These are phyloP conservation scores for Rhodotorula sp. DNA, from an alignment of 1,284 basidiomycete species.

Conservation along the genomic window DNA sequence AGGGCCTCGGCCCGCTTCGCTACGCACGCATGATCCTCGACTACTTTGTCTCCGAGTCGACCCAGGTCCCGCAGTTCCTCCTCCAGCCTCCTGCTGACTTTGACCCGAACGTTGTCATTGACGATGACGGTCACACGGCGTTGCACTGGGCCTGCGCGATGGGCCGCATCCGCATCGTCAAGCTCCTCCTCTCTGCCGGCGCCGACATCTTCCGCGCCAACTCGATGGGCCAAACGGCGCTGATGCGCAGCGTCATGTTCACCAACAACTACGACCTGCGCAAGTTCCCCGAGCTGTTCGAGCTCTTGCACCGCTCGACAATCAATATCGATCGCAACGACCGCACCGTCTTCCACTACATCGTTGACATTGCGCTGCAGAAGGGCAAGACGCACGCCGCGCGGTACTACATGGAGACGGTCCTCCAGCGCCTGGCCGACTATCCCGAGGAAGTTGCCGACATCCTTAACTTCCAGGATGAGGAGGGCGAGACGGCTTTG, in stretches of 20 bases:
- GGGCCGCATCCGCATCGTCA: constrained; percentile 95
- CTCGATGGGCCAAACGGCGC: constrained; percentile 90
- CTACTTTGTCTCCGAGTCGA: constrained; percentile 98
- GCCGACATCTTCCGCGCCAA: constrained; percentile 98
- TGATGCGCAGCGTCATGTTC: constrained; percentile 99
- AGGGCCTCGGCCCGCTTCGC: constrained; percentile 49
- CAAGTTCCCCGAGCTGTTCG: constrained; percentile 97
- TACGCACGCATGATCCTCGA: constrained; percentile 97
- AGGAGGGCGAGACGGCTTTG: constrained; percentile 96
- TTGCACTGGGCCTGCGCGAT: constrained; percentile 99
- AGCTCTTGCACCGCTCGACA: constrained; percentile 91
- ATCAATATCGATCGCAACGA: constrained; percentile 99
- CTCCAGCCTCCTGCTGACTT: constrained; percentile 87
- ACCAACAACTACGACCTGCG: constrained; percentile 99
- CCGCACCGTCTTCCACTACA: constrained; percentile 97
- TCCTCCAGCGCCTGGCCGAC: constrained; percentile 82
- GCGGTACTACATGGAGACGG: constrained; percentile 98
- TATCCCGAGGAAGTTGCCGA: constrained; percentile 96
- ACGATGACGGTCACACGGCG: constrained; percentile 97
- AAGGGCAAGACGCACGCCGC: constrained; percentile 98
- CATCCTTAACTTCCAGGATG: constrained; percentile 99
- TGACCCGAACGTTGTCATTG: constrained; percentile 93
- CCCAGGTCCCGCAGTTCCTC: constrained; percentile 84
- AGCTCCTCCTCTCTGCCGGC: constrained; percentile 87
- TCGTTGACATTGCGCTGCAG: constrained; percentile 96